phyloP scores from a whole-genome alignment of 1,139 yeast species.

The Kodamaea sp. region DNA sequence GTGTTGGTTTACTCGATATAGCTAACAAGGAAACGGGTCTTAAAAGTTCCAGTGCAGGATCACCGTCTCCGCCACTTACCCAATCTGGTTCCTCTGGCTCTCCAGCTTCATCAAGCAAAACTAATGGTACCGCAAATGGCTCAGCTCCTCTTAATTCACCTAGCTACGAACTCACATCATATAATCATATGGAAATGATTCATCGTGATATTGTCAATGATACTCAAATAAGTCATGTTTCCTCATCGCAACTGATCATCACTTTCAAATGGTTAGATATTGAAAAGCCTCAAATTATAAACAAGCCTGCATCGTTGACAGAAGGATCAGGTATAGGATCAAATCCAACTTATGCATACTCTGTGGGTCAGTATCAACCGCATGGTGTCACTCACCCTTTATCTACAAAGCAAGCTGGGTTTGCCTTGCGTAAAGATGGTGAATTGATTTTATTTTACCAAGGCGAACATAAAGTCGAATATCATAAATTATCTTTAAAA shows the following conservation, averaged over 20 bases:
- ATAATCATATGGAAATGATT: slow-evolving; percentile 46
- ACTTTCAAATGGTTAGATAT: slow-evolving; percentile 68
- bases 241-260: slow-evolving; percentile 26
- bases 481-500: slow-evolving; percentile 31
- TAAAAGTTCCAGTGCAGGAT: background rate
- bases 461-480: slow-evolving; percentile 59
- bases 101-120: slow-evolving; percentile 3
- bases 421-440: slow-evolving; percentile 65
- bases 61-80: background rate
- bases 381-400: slow-evolving; percentile 69
- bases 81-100: background rate
- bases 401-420: slow-evolving; percentile 66
- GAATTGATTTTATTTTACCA: slow-evolving; percentile 56
- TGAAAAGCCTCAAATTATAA: slow-evolving; percentile 58
- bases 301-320: slow-evolving; percentile 46
- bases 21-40: background rate
- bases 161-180: slow-evolving; percentile 44
- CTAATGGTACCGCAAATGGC: slow-evolving; percentile 5
- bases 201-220: slow-evolving; percentile 30
- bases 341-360: slow-evolving; percentile 42
- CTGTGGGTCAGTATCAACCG: slow-evolving; percentile 56
- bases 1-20: slow-evolving; percentile 35
- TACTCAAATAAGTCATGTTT: slow-evolving; percentile 1
- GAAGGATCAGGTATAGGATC: slow-evolving; percentile 12
- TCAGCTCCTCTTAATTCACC: slow-evolving; percentile 16